Conservation (phyloP, 202 grass and related monocot species). For the Panicum virgatum region DNA sequence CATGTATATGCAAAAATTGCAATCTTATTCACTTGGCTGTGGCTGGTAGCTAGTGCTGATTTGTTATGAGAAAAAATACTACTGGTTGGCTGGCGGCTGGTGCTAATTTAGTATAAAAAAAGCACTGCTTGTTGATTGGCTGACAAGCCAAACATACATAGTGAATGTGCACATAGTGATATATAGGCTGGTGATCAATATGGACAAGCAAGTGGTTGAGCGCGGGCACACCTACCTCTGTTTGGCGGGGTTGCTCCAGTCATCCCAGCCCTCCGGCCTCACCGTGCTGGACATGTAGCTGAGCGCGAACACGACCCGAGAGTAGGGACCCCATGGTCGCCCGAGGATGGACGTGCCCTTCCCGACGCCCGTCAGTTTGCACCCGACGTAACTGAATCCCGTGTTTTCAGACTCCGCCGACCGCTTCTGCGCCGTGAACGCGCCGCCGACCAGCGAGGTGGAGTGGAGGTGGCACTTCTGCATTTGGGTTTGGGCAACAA, state of each 20-base stretch:
- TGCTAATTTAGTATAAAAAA: too few relatives aligned
- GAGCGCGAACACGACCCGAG: conserved; percentile 65
- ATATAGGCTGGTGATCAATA: too few relatives aligned
- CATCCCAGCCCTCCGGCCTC: conserved; percentile 54
- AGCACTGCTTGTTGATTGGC: too few relatives aligned
- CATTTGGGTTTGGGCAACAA: not conserved
- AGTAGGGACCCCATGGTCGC: conserved; percentile 60
- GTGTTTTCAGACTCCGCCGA: conserved; percentile 54
- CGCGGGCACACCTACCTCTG: conserved; percentile 53
- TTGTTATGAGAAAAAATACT: too few relatives aligned
- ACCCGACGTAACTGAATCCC: conserved; percentile 64
- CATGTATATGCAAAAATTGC: not conserved
- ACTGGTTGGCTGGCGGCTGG: too few relatives aligned
- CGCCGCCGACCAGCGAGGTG: conserved; percentile 48
- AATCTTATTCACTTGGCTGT: too few relatives aligned
- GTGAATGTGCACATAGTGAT: too few relatives aligned
- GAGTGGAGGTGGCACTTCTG: conserved; percentile 90
- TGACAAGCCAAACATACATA: too few relatives aligned
- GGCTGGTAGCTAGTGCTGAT: too few relatives aligned
- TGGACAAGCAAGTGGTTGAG: not conserved
- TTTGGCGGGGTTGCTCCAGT: conserved; percentile 42
- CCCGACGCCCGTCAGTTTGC: conserved; percentile 66
- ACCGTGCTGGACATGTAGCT: conserved; percentile 67
- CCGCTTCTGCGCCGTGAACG: conserved; percentile 68
- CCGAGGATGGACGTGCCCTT: conserved; percentile 48